Evolutionary conservation across 2,329 filamentous ascomycete genomes (phyloP), one percentile per base, ranked within the genome.

Genomic region (Neobulgaria alba): DNA sequence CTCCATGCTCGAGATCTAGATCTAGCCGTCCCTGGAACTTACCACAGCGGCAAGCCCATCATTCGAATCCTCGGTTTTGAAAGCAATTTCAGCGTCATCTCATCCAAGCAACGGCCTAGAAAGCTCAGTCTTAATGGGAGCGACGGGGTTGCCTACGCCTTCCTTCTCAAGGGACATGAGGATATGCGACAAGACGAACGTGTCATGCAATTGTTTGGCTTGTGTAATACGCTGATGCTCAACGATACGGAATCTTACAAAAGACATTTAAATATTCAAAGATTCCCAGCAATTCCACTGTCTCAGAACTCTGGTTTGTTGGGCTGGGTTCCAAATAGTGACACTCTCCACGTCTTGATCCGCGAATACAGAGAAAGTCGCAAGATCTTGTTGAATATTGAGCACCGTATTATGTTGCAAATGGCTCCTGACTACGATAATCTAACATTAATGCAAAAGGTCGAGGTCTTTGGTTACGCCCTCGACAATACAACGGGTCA

Each of bases 371-470:
- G 92, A 47, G 93, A 98, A 63, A 94, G 85, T 52, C 80, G 92
- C 40, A 95, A 95, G 67, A 99, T 99, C 50, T 68, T 99, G 29
- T 81, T 98, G 52, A 99, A 98, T 59, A 99, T 99, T 50, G 92
- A 99, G 66, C 92, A 99, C 61, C 84, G 93, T 32, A 98, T 98
- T 61, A 99, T 99, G 92, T 71, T 99, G 42, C 93, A 99, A 63
- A 98, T 98, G 92, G 92, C 92, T 17, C 93, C 92, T 0, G 92
- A 99, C 61, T 98, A 96, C 58, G 92, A 98, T 60, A 95, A 95
- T 57, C 78, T 99, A 34, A 96, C 93, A 1, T 75, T 99, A 26
- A 96, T 99, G 92, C 93, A 99, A 61, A 99, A 98, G 67, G 93
- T 98, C 0, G 93, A 99, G 63, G 92, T 99, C 9, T 99, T 99